Evolutionary conservation across 768 basidiomycete species (phyloP).

Genomic region (Lactifluus volemus): DNA sequence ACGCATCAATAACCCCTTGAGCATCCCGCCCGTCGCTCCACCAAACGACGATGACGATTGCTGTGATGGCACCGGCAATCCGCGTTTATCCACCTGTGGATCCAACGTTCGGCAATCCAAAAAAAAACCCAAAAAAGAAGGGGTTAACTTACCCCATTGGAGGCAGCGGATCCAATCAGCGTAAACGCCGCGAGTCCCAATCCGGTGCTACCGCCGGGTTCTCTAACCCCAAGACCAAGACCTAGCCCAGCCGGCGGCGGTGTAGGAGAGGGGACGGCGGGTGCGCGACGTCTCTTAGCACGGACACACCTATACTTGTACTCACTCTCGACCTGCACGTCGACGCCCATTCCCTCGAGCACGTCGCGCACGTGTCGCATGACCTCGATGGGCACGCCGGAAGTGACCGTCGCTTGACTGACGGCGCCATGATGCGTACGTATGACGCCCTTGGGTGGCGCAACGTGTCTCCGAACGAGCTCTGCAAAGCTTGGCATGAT

Average conservation of each 20-base stretch:
- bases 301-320: slow-evolving; percentile 86
- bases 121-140: neutral
- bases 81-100: slow-evolving; percentile 76
- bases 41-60: slow-evolving; percentile 48
- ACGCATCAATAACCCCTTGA: slow-evolving; percentile 82
- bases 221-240: slow-evolving; percentile 38
- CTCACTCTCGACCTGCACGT: slow-evolving; percentile 80
- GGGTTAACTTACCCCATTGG: slow-evolving; percentile 63
- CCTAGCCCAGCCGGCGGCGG: slow-evolving; percentile 22
- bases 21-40: slow-evolving; percentile 60
- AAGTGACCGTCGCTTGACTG: slow-evolving; percentile 84
- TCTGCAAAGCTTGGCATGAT: slow-evolving; percentile 21
- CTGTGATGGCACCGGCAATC: slow-evolving; percentile 75
- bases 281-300: slow-evolving; percentile 47
- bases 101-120: neutral
- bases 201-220: slow-evolving; percentile 29
- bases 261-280: slow-evolving; percentile 1
- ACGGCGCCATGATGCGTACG: slow-evolving; percentile 89
- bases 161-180: slow-evolving; percentile 74
- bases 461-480: slow-evolving; percentile 27
- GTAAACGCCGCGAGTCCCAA: slow-evolving; percentile 63
- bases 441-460: slow-evolving; percentile 40
- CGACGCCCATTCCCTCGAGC: slow-evolving; percentile 83
- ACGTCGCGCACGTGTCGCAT: slow-evolving; percentile 78
- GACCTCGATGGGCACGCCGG: slow-evolving; percentile 74